Percentiles rank a stretch among this genome's conserved stretches.
phyloP scores from a whole-genome alignment of 2,329 filamentous ascomycete genomes.

The Talaromyces sp. region DNA sequence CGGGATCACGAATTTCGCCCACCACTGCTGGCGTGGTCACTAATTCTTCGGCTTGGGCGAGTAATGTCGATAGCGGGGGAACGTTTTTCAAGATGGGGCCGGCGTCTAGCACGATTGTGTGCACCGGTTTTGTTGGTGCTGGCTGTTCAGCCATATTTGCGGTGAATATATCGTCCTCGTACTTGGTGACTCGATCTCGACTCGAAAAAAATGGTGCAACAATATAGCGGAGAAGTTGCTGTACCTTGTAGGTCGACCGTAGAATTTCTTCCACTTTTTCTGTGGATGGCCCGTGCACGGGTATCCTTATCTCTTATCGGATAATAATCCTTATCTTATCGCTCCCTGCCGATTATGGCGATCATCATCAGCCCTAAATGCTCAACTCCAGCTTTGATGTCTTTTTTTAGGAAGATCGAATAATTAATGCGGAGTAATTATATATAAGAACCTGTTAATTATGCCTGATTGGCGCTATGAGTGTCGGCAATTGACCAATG shows the following conservation, averaged over 20 bases:
- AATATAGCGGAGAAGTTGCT: neutral
- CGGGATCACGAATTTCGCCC: slow-evolving; percentile 80
- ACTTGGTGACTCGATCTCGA: too few species aligned
- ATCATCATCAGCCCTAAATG: slow-evolving; percentile 13
- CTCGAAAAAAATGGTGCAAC: neutral
- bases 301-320: slow-evolving; percentile 17
- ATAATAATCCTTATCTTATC: slow-evolving; percentile 37
- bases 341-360: slow-evolving; percentile 7
- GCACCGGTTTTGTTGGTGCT: slow-evolving; percentile 62
- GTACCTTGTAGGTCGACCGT: neutral
- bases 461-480: too few species aligned
- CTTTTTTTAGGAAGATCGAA: neutral
- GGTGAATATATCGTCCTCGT: neutral
- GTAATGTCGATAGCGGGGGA: slow-evolving; percentile 76
- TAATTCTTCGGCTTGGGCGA: slow-evolving; percentile 72
- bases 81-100: slow-evolving; percentile 94
- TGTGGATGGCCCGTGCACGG: slow-evolving; percentile 37
- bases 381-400: neutral
- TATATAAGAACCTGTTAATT: neutral
- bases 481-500: neutral
- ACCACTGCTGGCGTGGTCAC: slow-evolving; percentile 84
- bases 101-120: slow-evolving; percentile 84
- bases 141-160: slow-evolving; percentile 30
- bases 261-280: slow-evolving; percentile 14
- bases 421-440: neutral